Conservation (phyloP, 192 early-diverging fungal species). For the Borealophlyctis nickersoniae region DNA sequence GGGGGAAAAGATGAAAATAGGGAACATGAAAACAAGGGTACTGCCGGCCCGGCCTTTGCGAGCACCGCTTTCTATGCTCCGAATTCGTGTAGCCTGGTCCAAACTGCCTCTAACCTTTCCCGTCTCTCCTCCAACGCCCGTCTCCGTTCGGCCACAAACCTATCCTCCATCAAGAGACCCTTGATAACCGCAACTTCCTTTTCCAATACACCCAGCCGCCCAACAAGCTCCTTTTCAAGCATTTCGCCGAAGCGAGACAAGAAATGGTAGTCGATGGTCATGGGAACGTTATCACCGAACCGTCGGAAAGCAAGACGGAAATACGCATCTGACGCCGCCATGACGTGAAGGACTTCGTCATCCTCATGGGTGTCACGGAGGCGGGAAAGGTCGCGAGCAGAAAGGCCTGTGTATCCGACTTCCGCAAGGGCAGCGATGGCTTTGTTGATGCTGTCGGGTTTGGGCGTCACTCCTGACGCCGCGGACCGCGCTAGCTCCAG, state of each 20-base stretch:
- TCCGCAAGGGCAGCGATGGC: conserved; percentile 42
- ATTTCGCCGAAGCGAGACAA: conserved; percentile 34
- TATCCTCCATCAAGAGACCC: conserved; percentile 37
- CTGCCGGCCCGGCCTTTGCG: no score
- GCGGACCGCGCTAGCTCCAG: conserved; percentile 23
- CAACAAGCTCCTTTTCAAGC: conserved; percentile 44
- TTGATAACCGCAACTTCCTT: conserved; percentile 28
- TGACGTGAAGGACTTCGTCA: conserved; percentile 39
- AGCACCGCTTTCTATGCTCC: conserved; percentile 18
- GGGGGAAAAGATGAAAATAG: no score
- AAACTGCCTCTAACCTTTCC: conserved; percentile 35
- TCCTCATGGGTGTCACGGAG: conserved; percentile 25
- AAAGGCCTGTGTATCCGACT: conserved; percentile 37
- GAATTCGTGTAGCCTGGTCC: conserved; percentile 41
- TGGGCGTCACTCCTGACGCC: background rate
- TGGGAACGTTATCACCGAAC: conserved; percentile 38
- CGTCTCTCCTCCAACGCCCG: conserved; percentile 29
- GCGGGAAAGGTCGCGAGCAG: conserved; percentile 29
- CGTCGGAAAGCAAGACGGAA: conserved; percentile 34
- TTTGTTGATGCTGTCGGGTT: conserved; percentile 28
- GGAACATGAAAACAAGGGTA: no score
- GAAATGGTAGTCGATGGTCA: conserved; percentile 43
- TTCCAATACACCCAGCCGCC: conserved; percentile 36
- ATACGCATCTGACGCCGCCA: conserved; percentile 37
- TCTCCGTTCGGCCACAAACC: conserved; percentile 33